Conservation (phyloP, 345 rosid species). For the Orychophragmus violaceus region DNA sequence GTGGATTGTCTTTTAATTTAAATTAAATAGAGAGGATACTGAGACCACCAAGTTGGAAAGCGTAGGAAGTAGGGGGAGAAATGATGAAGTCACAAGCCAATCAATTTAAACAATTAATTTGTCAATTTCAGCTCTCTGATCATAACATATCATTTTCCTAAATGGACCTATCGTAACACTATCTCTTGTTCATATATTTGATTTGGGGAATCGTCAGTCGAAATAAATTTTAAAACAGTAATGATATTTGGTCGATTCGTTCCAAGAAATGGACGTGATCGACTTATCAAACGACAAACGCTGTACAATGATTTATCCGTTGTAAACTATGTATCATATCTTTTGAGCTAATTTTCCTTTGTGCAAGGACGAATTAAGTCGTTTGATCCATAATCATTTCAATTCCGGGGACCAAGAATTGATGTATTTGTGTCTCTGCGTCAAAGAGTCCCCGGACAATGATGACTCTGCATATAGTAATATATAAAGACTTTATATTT, state of each 20-base stretch:
- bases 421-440: neutral
- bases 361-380: no score
- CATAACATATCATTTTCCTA: conserved; percentile 30
- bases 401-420: conserved; percentile 10
- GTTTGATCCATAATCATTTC: no score
- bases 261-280: neutral
- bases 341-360: no score
- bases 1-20: conserved; percentile 3
- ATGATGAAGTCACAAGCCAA: conserved; percentile 32
- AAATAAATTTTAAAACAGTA: neutral
- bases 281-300: neutral
- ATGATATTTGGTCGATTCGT: neutral
- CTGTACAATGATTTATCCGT: neutral
- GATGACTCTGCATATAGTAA: conserved; percentile 4
- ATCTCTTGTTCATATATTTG: conserved; percentile 15
- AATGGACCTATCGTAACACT: conserved; percentile 29
- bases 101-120: conserved; percentile 8
- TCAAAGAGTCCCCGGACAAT: neutral
- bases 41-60: conserved; percentile 32
- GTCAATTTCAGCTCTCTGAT: conserved; percentile 16
- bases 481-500: neutral
- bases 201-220: neutral
- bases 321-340: no score
- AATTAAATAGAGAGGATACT: neutral
- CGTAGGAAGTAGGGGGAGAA: conserved; percentile 10